Evolutionary conservation across 805 yeast species (phyloP).

Genomic region (Candida taoyuanica): DNA sequence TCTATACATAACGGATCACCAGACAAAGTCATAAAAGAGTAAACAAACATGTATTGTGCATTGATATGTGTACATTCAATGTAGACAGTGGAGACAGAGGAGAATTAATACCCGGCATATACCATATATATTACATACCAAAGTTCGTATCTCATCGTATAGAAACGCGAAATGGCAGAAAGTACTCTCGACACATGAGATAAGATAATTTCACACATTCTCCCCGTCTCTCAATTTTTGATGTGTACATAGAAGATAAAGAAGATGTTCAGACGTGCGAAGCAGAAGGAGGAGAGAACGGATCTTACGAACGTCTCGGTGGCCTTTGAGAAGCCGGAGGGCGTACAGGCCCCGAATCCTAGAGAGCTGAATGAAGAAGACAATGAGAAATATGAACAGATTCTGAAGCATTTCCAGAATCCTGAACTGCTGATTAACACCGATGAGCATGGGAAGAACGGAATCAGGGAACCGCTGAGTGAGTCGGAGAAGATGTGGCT

Average conservation of each 20-base stretch:
- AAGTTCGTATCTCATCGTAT: no score
- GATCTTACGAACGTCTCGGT: constrained; percentile 28
- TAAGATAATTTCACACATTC: no score
- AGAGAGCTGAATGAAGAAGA: constrained; percentile 27
- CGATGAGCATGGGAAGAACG: constrained; percentile 18
- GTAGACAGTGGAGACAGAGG: no score
- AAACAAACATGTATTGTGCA: no score
- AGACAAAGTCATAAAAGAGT: no score
- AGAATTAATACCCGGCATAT: no score
- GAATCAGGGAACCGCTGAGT: constrained; percentile 37
- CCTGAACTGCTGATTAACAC: constrained; percentile 33
- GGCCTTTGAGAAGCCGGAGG: constrained; percentile 56
- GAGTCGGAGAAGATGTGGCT: constrained; percentile 82
- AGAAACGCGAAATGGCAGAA: no score
- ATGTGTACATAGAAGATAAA: neutral
- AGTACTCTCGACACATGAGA: no score
- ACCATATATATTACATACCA: no score
- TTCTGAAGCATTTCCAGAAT: constrained; percentile 54
- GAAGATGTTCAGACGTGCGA: constrained; percentile 17
- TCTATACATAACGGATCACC: no score
- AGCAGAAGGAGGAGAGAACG: constrained; percentile 14
- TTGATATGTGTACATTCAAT: neutral
- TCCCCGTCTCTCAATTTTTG: no score
- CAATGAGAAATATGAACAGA: constrained; percentile 43
- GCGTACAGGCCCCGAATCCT: constrained; percentile 34